Base-by-base conservation (phyloP, 805 yeast genomes). In the Yarrowia sp. region DNA sequence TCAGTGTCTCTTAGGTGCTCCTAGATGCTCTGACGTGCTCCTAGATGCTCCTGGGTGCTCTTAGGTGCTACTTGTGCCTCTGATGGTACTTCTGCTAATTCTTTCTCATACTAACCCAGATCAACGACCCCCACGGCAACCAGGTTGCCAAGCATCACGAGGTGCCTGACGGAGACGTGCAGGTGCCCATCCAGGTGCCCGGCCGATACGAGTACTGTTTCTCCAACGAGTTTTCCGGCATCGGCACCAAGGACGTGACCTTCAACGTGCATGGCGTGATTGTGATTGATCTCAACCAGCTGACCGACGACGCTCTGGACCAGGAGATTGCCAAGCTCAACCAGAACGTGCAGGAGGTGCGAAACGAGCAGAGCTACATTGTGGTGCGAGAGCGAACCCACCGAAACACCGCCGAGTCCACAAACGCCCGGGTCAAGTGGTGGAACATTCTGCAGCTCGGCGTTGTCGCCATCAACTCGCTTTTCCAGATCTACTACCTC, bases 391-490 rank as follows among this genome's bases (percentile, higher is more conserved):
- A 94, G 80, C 89, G 98, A 81, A 90, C 96, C 15, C 99, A 94
- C 79, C 90, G 99, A 85, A 95, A 94, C 81, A 94, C 99, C 10
- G 98, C 99, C 7, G 99, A 94, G 80, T 90, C 97, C 30, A 94
- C 99, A 55, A 94, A 94, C 79, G 89, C 95, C 67, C 87, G 99
- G 75, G 98, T 94, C 72, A 94, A 94, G 79, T 95, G 96, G 91
- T 94, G 99, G 99, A 91, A 97, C 34, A 83, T 91, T 39, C 89
- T 93, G 84, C 99, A 94, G 82, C 82, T 95, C 71, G 74, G 87
- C 65, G 93, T 95, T 68, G 98, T 94, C 55, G 89, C 89, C 17
- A 85, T 84, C 70, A 95, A 92, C 82, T 91, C 97, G 34, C 73
- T 93, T 68, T 95, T 95, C 86, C 99, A 94, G 80, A 92, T 94